A percentile compares a stretch with the other conserved stretches of the same genome.
These are phyloP conservation scores for Polytrichum formosum DNA, from an alignment of 225 moss, liverwort and hornwort species.

Conservation along the genomic window DNA sequence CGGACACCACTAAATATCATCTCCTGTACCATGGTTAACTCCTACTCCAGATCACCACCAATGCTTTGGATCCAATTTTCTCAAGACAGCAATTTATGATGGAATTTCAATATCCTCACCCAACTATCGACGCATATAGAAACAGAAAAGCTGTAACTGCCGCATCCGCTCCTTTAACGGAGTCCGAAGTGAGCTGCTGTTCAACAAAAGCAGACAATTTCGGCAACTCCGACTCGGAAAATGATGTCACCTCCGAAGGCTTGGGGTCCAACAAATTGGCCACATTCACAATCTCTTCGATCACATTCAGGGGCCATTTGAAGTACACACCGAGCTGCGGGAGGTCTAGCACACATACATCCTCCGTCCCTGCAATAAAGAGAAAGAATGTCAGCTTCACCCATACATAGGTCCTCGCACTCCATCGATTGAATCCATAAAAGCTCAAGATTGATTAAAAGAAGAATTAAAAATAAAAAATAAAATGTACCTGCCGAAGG, in stretches of 20 bases:
- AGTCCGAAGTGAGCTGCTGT: constrained; percentile 36
- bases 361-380: constrained; percentile 40
- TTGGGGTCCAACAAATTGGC: constrained; percentile 24
- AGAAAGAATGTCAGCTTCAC: neutral
- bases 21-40: no score
- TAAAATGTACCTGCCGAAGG: neutral
- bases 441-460: no score
- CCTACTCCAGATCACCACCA: no score
- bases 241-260: constrained; percentile 28
- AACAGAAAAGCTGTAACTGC: constrained; percentile 78
- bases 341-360: constrained; percentile 52
- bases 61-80: no score
- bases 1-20: no score
- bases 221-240: constrained; percentile 39
- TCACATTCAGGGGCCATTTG: constrained; percentile 52
- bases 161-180: constrained; percentile 53
- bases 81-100: no score
- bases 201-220: constrained; percentile 52
- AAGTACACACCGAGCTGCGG: constrained; percentile 60
- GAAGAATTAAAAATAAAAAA: no score
- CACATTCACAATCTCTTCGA: constrained; percentile 36
- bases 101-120: constrained; percentile 39
- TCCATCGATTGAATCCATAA: no score
- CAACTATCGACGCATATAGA: constrained; percentile 77
- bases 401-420: no score